Conservation (phyloP, 805 yeast species). For the Kregervanrija delftensis region DNA sequence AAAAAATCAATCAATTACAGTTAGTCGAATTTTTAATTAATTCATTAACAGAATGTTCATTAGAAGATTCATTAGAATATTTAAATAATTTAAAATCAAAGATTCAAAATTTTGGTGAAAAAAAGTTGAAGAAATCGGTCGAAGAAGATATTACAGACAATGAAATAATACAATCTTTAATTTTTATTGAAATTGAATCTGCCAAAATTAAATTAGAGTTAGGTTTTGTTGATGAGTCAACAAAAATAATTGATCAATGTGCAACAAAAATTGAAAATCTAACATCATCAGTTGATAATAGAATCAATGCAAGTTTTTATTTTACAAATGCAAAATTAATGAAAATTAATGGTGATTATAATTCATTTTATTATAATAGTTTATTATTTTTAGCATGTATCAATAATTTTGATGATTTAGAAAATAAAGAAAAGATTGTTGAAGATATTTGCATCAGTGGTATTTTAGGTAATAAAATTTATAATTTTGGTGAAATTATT, state of each 20-base stretch:
- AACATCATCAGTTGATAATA: constrained; percentile 45
- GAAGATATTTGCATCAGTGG: constrained; percentile 83
- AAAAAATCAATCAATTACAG: constrained; percentile 71
- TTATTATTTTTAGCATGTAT: constrained; percentile 78
- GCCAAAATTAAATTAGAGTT: constrained; percentile 62
- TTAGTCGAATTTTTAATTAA: constrained; percentile 66
- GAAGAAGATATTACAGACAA: constrained; percentile 26
- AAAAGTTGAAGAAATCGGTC: constrained; percentile 21
- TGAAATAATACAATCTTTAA: constrained; percentile 41
- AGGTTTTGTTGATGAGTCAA: constrained; percentile 48
- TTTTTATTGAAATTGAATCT: constrained; percentile 61
- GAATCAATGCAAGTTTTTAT: constrained; percentile 78
- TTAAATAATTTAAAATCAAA: constrained; percentile 37
- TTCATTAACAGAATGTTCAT: constrained; percentile 36
- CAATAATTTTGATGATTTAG: constrained; percentile 36
- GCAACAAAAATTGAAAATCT: constrained; percentile 49
- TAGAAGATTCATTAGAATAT: constrained; percentile 45
- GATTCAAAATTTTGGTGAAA: constrained; percentile 35
- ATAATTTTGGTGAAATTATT: constrained; percentile 91
- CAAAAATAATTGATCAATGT: constrained; percentile 58
- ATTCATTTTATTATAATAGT: constrained; percentile 72
- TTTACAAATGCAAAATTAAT: constrained; percentile 70
- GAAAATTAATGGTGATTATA: constrained; percentile 72
- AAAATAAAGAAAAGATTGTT: constrained; percentile 36
- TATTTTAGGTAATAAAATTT: constrained; percentile 81